Conservation (phyloP, 768 basidiomycete species). For the Mycena maculata region DNA sequence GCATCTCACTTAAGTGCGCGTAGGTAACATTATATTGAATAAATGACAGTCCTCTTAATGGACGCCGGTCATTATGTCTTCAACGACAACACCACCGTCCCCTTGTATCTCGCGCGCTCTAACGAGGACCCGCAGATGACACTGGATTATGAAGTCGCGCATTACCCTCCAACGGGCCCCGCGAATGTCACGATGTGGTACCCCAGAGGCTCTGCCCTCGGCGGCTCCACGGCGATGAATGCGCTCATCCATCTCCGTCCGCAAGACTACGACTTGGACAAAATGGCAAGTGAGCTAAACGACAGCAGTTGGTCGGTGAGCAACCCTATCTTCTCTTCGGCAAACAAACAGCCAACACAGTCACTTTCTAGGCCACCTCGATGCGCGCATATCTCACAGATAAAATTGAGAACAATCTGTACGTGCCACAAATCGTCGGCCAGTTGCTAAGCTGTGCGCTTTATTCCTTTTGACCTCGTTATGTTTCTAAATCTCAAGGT, state of each 20-base stretch:
- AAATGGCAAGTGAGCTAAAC: constrained; percentile 17
- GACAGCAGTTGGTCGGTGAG: constrained; percentile 24
- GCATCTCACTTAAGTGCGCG: background rate
- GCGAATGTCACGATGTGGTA: constrained; percentile 31
- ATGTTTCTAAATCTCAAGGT: background rate
- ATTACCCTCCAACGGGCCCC: constrained; percentile 15
- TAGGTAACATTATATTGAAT: background rate
- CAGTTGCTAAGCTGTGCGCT: constrained; percentile 21
- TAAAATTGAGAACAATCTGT: constrained; percentile 29
- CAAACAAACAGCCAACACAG: too few relatives aligned
- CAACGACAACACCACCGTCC: constrained; percentile 28
- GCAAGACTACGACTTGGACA: constrained; percentile 24
- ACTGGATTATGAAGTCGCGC: constrained; percentile 27
- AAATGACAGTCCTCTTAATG: constrained; percentile 14
- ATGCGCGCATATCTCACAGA: constrained; percentile 23
- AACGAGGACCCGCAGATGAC: constrained; percentile 26
- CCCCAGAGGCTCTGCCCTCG: constrained; percentile 23
- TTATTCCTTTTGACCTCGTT: background rate
- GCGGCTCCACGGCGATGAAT: constrained; percentile 29
- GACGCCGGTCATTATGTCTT: constrained; percentile 27
- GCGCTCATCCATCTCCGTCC: constrained; percentile 29
- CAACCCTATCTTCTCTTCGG: too few relatives aligned
- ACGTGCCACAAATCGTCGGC: constrained; percentile 13
- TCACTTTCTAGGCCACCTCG: too few relatives aligned
- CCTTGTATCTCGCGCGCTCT: constrained; percentile 21